A percentile compares a stretch with the other conserved stretches of the same genome.
Conservation (phyloP, 306 rosid species). For the peach (Prunus persica) region Prunus_persica_NCBIv2 NC_034009.1:31807001-31807500, state of each 20-base stretch:
- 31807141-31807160: constrained; percentile 71
- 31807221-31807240: neutral
- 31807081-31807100: constrained; percentile 82
- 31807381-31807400: neutral
- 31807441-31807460: neutral
- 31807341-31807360: constrained; percentile 77
- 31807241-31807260: neutral
- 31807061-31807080: constrained; percentile 82
- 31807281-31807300: constrained; percentile 18
- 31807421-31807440: neutral
- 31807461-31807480: too few relatives aligned
- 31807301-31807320: constrained; percentile 90
- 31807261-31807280: neutral
- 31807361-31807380: constrained; percentile 96
- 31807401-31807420: neutral
- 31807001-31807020: constrained; percentile 29
- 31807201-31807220: neutral
- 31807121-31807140: constrained; percentile 64
- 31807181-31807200: too few relatives aligned
- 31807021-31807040: constrained; percentile 64
- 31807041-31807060: constrained; percentile 86
- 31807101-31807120: constrained; percentile 82
- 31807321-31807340: constrained; percentile 79
- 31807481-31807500: too few relatives aligned
- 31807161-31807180: too few relatives aligned